These are phyloP conservation scores for Tilletia caries DNA, from an alignment of 1,284 basidiomycete species.

Conservation along the genomic window DNA sequence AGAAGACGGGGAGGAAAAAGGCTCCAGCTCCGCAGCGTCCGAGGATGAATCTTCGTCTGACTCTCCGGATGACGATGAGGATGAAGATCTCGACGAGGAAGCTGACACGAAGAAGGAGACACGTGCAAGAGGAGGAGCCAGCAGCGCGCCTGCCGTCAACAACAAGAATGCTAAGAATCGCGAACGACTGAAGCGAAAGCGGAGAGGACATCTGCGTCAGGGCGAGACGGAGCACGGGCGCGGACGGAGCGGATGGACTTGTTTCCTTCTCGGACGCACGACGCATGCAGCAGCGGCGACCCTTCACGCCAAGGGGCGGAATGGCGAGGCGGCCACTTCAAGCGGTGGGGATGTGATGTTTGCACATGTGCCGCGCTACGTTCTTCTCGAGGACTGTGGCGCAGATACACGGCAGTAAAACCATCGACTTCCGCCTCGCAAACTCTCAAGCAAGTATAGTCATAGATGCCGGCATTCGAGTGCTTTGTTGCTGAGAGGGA, in stretches of 20 bases:
- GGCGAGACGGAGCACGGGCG: constrained; percentile 8
- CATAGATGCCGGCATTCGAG: no score
- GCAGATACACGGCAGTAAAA: neutral
- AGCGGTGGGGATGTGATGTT: no score
- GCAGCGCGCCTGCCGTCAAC: neutral
- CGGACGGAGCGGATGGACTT: neutral
- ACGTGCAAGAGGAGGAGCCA: no score
- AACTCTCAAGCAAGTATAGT: no score
- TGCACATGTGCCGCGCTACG: neutral
- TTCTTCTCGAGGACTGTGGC: neutral
- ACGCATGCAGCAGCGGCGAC: no score
- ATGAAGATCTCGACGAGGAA: neutral
- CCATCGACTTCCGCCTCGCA: no score
- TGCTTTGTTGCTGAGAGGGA: no score
- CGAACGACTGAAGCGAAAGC: neutral
- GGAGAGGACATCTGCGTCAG: neutral
- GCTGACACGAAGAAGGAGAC: neutral
- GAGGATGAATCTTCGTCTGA: neutral
- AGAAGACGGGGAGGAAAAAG: neutral
- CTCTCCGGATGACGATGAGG: neutral
- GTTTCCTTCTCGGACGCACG: neutral
- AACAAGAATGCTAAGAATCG: constrained; percentile 10
- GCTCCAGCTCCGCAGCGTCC: neutral
- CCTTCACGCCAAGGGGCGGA: no score
- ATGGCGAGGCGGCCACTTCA: no score